Base-by-base conservation (phyloP, 2,329 filamentous ascomycete genomes). In the Cercospora zeae-maydis region DNA sequence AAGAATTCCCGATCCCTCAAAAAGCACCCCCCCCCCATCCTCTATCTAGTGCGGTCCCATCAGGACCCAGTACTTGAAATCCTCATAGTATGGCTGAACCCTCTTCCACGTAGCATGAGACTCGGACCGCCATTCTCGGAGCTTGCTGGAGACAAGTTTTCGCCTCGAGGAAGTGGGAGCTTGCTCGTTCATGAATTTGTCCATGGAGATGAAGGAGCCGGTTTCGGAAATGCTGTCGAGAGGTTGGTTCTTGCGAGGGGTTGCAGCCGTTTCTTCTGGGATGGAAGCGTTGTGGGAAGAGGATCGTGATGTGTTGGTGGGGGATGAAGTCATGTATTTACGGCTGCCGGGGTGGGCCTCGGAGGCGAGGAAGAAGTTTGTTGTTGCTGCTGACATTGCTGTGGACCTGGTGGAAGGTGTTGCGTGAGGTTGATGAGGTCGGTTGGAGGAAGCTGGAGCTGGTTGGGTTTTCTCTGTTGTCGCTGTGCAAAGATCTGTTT, bases 61-160 rank as follows among this genome's bases (percentile, higher is more conserved):
- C 55, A 63, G 37, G 8, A 63, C 61, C 61, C 61, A 63, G n/a
- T 55, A 63, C 61, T 63, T 42, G 47, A 63, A 59, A 4, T 63
- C 55, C 19, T 47, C 37, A 42, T 63, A 63, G 30, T 59, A 63
- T 16, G 61, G 61, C 61, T 63, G 33, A 5, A 63, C 34, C 49
- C 16, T 59, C 47, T 51, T 63, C 61, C 61, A 63, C 19, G 61
- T 63, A 2, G 61, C 47, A 33, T 59, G 33, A 1, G 55, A 58
- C 19, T 63, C 61, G 3, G 61, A 51, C 9, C 45, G 39, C 61
- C 61, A 63, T 34, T 59, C 55, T 31, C 61, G 55, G 11, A 63
- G 37, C 39, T 63, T 63, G 30, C 39, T 51, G 13, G 61, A 39
- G 11, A 63, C 56, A 39, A 56, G 49, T 42, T 63, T 56, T 42